A percentile compares a stretch with the other conserved stretches of the same genome.
These are phyloP conservation scores for Rhodomyrtus psidioides DNA, from an alignment of 441 rosid genomes.

Conservation along the genomic window DNA sequence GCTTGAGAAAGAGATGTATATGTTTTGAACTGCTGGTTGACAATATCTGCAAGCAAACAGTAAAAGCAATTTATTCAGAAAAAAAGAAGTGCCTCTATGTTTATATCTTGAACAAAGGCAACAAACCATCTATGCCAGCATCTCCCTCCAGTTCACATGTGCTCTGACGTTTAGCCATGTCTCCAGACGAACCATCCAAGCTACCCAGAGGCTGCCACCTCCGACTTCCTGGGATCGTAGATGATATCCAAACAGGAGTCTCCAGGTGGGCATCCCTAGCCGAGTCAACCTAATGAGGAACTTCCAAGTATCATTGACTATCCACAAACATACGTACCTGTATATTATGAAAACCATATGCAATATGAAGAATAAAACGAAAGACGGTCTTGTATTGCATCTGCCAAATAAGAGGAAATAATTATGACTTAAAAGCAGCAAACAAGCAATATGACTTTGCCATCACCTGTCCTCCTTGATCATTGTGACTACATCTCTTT, in stretches of 20 bases:
- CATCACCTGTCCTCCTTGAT: constrained; percentile 22
- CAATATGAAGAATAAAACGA: not conserved
- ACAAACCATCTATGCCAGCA: constrained; percentile 56
- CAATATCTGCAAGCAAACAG: constrained; percentile 46
- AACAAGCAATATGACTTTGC: constrained; percentile 14
- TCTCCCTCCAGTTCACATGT: constrained; percentile 97
- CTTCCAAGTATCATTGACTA: constrained; percentile 5
- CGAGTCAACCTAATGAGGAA: constrained; percentile 55
- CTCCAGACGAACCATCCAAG: constrained; percentile 34
- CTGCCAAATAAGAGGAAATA: constrained; percentile 2
- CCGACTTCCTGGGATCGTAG: constrained; percentile 80
- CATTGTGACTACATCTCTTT: constrained; percentile 25
- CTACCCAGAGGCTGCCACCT: constrained; percentile 53
- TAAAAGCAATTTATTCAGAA: constrained; percentile 6
- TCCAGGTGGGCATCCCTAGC: constrained; percentile 27
- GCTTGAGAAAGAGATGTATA: constrained; percentile 76
- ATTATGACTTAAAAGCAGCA: constrained; percentile 41
- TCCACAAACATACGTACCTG: not conserved
- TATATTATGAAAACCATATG: not conserved
- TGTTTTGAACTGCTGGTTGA: constrained; percentile 60
- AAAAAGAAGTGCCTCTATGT: not conserved
- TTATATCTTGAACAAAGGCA: not conserved
- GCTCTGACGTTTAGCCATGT: constrained; percentile 54
- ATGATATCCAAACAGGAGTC: constrained; percentile 62
- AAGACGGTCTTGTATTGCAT: not conserved